Evolutionary conservation across 106 monocot species (phyloP), one percentile per base, ranked within the genome.

Genomic region (Acorus calamus): DNA sequence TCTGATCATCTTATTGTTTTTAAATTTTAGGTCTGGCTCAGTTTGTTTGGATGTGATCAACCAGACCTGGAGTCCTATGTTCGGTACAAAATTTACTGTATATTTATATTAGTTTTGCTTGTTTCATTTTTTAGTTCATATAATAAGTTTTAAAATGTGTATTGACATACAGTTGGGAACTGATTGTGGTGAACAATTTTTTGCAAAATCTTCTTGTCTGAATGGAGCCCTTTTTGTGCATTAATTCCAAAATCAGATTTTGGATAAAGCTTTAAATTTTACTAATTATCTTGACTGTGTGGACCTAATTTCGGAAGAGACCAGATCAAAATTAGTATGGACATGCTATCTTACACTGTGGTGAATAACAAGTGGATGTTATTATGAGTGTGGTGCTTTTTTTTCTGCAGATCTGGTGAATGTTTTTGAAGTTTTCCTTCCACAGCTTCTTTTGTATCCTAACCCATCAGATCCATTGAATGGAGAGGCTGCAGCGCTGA

Each of bases 21-120:
- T 11, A 8, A 57, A 50, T 7, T 62, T 63, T 58, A 76, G 76
- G 69, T 76, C 76, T 50, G 76, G 76, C 45, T 76, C 76, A 10
- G 62, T 76, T 69, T 76, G 76, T 28, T 69, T 76, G 68, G 76
- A 76, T 59, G 76, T 76, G 57, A 76, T 76, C 42, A 76, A 76
- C 42, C 69, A 76, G 55, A 76, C 56, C 57, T 76, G 76, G 76
- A 76, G 76, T 42, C 76, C 76, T 2, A 76, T 76, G 76, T 76
- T 76, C 60, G 76, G 76, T 76, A 69, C 10, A n/a, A 8, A n/a
- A 50, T 13, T 41, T 51, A 28, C 28, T 1, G 1, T 28, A 28
- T 28, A 28, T 28, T 28, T 28, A 28, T 28, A 28, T 28, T 28
- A 28, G 0, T 28, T 28, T 1, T 28, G 28, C 50, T n/a, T 49